Conservation (phyloP, 1,284 basidiomycete genomes). For the Rhodotorula sp. region DNA sequence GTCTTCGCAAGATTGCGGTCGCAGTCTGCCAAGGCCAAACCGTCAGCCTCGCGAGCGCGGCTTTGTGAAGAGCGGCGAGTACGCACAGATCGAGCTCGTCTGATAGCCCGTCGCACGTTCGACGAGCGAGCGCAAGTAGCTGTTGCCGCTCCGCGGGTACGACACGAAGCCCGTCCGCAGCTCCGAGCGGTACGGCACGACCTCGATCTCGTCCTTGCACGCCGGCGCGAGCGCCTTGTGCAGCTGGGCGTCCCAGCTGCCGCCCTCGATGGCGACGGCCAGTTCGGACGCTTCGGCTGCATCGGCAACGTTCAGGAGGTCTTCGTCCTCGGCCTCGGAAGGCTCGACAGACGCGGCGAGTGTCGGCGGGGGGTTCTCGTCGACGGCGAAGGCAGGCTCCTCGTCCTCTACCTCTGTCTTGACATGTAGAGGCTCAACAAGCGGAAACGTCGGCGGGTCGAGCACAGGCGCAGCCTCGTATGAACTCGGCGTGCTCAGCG, state of each 20-base stretch:
- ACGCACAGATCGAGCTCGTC: conserved; percentile 9
- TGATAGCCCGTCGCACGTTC: conserved; percentile 42
- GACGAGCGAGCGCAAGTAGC: conserved; percentile 32
- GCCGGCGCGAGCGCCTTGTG: conserved; percentile 22
- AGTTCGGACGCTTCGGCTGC: conserved; percentile 21
- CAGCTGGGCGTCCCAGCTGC: conserved; percentile 24
- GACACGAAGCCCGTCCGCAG: conserved; percentile 24
- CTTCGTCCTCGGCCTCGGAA: conserved; percentile 1
- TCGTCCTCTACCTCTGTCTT: background rate
- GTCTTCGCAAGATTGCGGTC: conserved; percentile 32
- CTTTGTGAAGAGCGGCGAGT: background rate
- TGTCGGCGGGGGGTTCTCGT: background rate
- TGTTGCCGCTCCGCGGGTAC: conserved; percentile 37
- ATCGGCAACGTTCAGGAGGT: background rate
- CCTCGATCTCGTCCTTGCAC: conserved; percentile 17
- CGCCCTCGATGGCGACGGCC: conserved; percentile 20
- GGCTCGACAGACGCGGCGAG: background rate
- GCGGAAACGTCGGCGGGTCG: too few species aligned
- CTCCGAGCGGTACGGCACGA: conserved; percentile 1
- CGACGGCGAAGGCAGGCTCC: background rate
- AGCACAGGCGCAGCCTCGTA: too few species aligned
- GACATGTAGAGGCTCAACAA: too few species aligned
- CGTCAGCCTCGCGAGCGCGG: background rate
- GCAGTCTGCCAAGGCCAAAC: conserved; percentile 23
- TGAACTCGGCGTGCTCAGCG: too few species aligned